These are phyloP conservation scores for Boechera divaricarpa DNA, from an alignment of 345 rosid genomes.

Conservation along the genomic window DNA sequence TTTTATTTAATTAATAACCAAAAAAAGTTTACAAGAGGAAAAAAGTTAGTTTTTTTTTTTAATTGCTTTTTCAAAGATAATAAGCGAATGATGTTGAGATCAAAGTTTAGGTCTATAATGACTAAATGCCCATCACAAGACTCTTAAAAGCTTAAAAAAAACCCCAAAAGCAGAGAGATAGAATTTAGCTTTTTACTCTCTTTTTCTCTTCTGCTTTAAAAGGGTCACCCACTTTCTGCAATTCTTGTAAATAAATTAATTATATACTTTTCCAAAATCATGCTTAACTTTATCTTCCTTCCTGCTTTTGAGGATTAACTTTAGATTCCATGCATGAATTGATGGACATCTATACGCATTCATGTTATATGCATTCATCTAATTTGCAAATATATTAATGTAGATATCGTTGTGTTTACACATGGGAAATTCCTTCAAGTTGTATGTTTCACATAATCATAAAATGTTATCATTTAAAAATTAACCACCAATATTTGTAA, in stretches of 20 bases:
- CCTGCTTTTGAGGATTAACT: constrained; percentile 67
- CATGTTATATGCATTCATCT: constrained; percentile 12
- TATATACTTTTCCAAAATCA: constrained; percentile 45
- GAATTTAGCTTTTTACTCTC: constrained; percentile 42
- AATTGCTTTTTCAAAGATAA: constrained; percentile 30
- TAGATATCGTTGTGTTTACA: constrained; percentile 32
- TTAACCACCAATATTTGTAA: constrained; percentile 26
- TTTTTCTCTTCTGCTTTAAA: constrained; percentile 51
- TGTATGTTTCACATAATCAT: constrained; percentile 44
- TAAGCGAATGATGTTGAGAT: constrained; percentile 33
- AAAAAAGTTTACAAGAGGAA: constrained; percentile 28
- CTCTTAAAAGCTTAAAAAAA: constrained; percentile 44
- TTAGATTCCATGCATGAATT: constrained; percentile 56
- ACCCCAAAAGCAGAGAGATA: constrained; percentile 43
- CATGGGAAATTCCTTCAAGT: constrained; percentile 34
- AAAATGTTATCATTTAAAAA: constrained; percentile 17
- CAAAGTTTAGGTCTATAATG: constrained; percentile 36
- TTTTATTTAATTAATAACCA: neutral
- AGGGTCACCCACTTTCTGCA: constrained; percentile 85
- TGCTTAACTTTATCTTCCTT: constrained; percentile 53
- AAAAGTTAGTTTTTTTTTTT: constrained; percentile 40
- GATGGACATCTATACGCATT: constrained; percentile 17
- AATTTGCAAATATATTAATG: constrained; percentile 8
- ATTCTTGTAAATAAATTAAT: constrained; percentile 44
- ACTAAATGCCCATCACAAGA: constrained; percentile 48